Base-by-base conservation (phyloP, 306 rosid genomes). In the Cicer judaicum region DNA sequence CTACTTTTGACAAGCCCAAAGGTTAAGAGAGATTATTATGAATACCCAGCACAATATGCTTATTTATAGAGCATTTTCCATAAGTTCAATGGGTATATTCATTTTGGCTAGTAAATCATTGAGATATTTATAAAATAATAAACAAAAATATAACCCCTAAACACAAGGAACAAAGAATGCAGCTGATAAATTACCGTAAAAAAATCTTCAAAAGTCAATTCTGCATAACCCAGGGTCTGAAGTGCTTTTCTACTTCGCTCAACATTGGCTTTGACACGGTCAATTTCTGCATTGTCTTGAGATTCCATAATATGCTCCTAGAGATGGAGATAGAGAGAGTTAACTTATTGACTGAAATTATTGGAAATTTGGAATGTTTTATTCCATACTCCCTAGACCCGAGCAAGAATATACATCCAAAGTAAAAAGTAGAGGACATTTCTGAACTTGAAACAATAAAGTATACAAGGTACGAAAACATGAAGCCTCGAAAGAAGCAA, bases 181-280 rank as follows among this genome's bases (percentile, higher is more conserved):
- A 76, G 75, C 41, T 61, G 67, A 49, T 48, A 72, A 79, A 40
- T 90, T 89, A 94, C 99, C 82, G 86, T 81, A 90, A 94, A 94
- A 80, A 94, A 94, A 79, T 94, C 99, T 81, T 94, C 99, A 34
- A 88, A 94, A 44, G 99, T 92, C 80, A 94, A 87, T 46, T 94
- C 99, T 19, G 92, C 80, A 70, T 94, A 92, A 77, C 99, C 99
- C 90, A 94, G 72, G 78, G 81, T 84, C 85, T 88, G 97, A 80
- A 94, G 93, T 75, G 95, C 88, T 78, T 89, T 89, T 75, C 96
- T 85, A 75, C 99, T 89, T 64, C 80, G 82, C 78, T 94, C 99
- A 70, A 94, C 85, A 72, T n/a, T n/a, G n/a, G n/a, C n/a, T n/a
- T n/a, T n/a, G n/a, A n/a, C n/a, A n/a, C n/a, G n/a, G n/a, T n/a